Percentiles rank a stretch among this genome's conserved stretches.
Conservation (phyloP, 805 yeast genomes). For the Vanderwaltozyma tropicalis region DNA sequence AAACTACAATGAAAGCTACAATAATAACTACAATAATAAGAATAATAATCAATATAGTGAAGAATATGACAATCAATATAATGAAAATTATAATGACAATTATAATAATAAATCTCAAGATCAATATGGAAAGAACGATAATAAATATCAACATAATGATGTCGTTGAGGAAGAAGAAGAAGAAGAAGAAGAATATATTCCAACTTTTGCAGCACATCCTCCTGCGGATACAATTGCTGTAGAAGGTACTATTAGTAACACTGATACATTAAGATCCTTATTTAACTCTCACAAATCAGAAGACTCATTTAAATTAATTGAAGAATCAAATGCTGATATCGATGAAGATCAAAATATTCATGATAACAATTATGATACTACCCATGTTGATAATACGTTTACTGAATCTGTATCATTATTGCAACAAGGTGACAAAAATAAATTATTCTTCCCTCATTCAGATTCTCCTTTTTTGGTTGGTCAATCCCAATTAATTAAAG, state of each 20-base stretch:
- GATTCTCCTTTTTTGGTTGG: conserved; percentile 82
- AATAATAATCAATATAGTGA: conserved; percentile 1
- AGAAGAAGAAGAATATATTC: conserved; percentile 40
- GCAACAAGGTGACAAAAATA: conserved; percentile 31
- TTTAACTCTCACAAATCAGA: conserved; percentile 38
- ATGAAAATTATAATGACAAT: conserved; percentile 1
- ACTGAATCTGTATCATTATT: conserved; percentile 11
- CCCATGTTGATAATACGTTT: conserved; percentile 8
- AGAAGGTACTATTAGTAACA: conserved; percentile 32
- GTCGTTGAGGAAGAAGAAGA: conserved; percentile 19
- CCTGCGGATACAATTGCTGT: conserved; percentile 2
- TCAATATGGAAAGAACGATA: neutral
- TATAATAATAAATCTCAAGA: neutral
- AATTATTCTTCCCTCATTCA: conserved; percentile 71
- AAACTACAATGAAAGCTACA: neutral
- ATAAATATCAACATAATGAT: conserved; percentile 1
- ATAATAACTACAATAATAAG: conserved; percentile 1
- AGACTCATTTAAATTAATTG: conserved; percentile 34
- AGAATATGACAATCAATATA: neutral
- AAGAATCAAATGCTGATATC: conserved; percentile 39
- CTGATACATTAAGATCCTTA: conserved; percentile 53
- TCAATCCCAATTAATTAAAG: conserved; percentile 66
- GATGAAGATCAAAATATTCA: conserved; percentile 27
- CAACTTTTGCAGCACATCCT: conserved; percentile 36
- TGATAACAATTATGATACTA: conserved; percentile 27